Evolutionary conservation across 2,329 filamentous ascomycete genomes (phyloP).

Genomic region (Pyrenophora teres): DNA sequence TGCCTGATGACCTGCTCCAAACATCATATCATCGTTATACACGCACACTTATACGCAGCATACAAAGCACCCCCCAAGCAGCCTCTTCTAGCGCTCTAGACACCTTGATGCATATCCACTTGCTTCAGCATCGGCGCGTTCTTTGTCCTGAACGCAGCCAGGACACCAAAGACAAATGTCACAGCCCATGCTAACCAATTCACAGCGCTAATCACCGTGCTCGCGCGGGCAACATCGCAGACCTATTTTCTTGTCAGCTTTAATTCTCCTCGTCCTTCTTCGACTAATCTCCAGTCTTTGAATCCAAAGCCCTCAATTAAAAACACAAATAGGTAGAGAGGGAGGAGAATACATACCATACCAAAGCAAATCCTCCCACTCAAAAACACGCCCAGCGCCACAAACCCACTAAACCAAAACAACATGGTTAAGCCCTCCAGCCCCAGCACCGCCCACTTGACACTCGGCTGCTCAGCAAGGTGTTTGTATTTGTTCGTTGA

Average conservation of each 20-base stretch:
- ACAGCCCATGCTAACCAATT: conserved; percentile 59
- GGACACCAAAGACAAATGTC: conserved; percentile 37
- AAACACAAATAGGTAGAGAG: no score
- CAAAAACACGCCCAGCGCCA: conserved; percentile 72
- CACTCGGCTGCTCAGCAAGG: conserved; percentile 54
- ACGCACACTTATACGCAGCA: background rate
- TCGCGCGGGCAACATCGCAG: conserved; percentile 67
- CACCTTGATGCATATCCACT: conserved; percentile 50
- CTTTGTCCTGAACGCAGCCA: conserved; percentile 41
- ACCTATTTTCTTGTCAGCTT: conserved; percentile 27
- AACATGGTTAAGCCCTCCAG: conserved; percentile 76
- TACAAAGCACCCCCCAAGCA: background rate
- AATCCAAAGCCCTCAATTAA: no score
- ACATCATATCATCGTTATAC: background rate
- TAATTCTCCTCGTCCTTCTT: background rate
- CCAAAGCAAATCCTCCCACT: conserved; percentile 61
- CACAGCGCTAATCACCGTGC: conserved; percentile 69
- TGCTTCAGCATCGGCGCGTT: conserved; percentile 21
- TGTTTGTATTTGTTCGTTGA: conserved; percentile 60
- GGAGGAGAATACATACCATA: conserved; percentile 24
- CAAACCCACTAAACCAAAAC: conserved; percentile 89
- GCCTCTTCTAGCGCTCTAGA: conserved; percentile 25
- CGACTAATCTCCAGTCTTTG: no score
- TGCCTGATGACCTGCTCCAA: conserved; percentile 25
- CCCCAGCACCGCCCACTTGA: conserved; percentile 63